Conservation (phyloP, 2,329 filamentous ascomycete genomes). For the Pyrenophora tritici-repentis region DNA sequence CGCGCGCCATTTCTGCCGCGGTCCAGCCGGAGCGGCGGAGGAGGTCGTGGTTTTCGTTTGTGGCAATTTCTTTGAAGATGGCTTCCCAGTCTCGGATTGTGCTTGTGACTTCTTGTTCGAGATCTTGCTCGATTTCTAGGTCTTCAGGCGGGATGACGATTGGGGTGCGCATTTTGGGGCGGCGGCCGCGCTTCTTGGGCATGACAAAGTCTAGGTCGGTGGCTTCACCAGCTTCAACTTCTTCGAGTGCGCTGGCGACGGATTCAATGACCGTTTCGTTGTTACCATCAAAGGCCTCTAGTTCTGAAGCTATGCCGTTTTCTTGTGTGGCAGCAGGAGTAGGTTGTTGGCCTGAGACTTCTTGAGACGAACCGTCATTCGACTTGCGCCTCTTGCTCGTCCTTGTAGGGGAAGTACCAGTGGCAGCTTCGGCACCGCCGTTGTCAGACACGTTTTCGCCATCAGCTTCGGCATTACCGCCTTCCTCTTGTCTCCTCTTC, state of each 20-base stretch:
- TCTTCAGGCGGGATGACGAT: conserved; percentile 51
- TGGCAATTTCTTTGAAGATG: conserved; percentile 36
- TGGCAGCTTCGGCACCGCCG: conserved; percentile 15
- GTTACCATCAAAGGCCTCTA: conserved; percentile 30
- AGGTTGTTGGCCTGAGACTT: conserved; percentile 10
- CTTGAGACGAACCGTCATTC: conserved; percentile 23
- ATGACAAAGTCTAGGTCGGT: conserved; percentile 27
- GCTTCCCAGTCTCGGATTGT: conserved; percentile 39
- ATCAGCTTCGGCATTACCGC: conserved; percentile 10
- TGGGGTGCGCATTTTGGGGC: conserved; percentile 38
- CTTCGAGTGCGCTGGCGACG: conserved; percentile 27
- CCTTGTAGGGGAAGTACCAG: conserved; percentile 16
- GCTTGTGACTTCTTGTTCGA: conserved; percentile 52
- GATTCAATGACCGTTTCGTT: conserved; percentile 27
- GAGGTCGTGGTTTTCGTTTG: conserved; percentile 37
- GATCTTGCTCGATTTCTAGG: conserved; percentile 52
- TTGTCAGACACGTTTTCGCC: conserved; percentile 6
- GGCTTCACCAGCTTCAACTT: conserved; percentile 19
- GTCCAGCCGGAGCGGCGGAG: conserved; percentile 33
- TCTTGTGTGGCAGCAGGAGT: conserved; percentile 10
- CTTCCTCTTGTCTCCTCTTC: conserved; percentile 19
- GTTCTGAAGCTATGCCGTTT: conserved; percentile 11
- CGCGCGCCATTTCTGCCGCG: conserved; percentile 36
- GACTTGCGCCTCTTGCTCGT: conserved; percentile 34
- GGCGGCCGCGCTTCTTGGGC: conserved; percentile 47